Conservation (phyloP, 371 early-diverging fungal species). For the Mucor indicus region DNA sequence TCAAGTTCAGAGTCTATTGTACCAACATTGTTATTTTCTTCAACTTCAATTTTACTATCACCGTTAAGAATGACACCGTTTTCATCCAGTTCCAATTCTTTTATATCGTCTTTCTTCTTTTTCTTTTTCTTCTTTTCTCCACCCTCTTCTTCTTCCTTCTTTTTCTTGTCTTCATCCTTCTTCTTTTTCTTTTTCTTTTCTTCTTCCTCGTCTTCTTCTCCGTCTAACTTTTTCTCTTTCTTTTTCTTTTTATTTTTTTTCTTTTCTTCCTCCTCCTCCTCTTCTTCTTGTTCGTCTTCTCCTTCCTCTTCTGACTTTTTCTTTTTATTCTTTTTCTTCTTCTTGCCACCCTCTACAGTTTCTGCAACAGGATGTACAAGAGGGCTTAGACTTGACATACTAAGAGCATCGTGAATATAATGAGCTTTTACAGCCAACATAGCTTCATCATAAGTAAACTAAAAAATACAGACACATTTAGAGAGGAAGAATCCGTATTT, state of each 20-base stretch:
- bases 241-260: slow-evolving; percentile 13
- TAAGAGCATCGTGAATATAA: slow-evolving; percentile 51
- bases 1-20: too few relatives aligned
- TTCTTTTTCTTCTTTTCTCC: slow-evolving; percentile 7
- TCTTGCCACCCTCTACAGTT: neutral
- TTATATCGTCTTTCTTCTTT: slow-evolving; percentile 13
- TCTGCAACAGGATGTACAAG: slow-evolving; percentile 3
- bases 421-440: slow-evolving; percentile 30
- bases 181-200: slow-evolving; percentile 11
- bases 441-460: slow-evolving; percentile 58
- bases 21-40: too few relatives aligned
- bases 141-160: slow-evolving; percentile 3
- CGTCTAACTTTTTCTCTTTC: neutral
- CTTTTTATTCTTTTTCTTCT: slow-evolving; percentile 1
- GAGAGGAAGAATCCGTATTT: neutral
- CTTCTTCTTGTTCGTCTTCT: slow-evolving; percentile 1
- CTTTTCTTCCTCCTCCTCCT: neutral
- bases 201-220: slow-evolving; percentile 1
- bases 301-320: slow-evolving; percentile 1
- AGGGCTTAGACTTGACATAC: slow-evolving; percentile 30
- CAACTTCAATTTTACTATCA: neutral
- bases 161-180: slow-evolving; percentile 9
- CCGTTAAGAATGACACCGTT: too few relatives aligned
- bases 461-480: neutral
- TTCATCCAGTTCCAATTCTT: neutral